Percentiles rank a stretch among this genome's conserved stretches.
Conservation (phyloP, 163 green algal genomes). For the Prototheca stagnorum region DNA sequence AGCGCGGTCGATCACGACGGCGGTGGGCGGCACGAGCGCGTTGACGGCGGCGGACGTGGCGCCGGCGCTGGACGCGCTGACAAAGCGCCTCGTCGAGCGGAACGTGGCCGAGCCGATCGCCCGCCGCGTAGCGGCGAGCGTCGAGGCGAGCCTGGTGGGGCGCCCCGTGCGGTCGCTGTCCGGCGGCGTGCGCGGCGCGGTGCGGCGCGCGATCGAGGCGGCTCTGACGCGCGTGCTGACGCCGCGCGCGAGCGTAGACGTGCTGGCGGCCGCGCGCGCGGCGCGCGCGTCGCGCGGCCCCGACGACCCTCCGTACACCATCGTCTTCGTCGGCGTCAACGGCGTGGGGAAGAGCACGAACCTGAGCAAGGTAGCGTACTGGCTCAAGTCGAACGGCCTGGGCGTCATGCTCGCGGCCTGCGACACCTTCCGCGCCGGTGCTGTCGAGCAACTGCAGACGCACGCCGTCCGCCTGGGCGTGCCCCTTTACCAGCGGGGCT, state of each 20-base stretch:
- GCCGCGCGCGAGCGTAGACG: slow-evolving; percentile 51
- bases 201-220: slow-evolving; percentile 67
- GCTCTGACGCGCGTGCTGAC: slow-evolving; percentile 81
- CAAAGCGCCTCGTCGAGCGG: slow-evolving; percentile 86
- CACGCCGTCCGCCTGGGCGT: slow-evolving; percentile 77
- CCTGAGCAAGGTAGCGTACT: slow-evolving; percentile 88
- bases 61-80: slow-evolving; percentile 70
- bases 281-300: slow-evolving; percentile 12
- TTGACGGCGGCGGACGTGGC: slow-evolving; percentile 68
- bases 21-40: slow-evolving; percentile 65
- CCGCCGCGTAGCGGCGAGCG: slow-evolving; percentile 43
- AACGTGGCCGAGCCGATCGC: slow-evolving; percentile 97
- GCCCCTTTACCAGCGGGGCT: slow-evolving; percentile 93
- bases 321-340: slow-evolving; percentile 97
- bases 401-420: slow-evolving; percentile 86
- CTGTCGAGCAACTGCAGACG: slow-evolving; percentile 95
- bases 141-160: slow-evolving; percentile 59
- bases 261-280: slow-evolving; percentile 47
- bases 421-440: slow-evolving; percentile 89
- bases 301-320: slow-evolving; percentile 75
- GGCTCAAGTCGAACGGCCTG: slow-evolving; percentile 29
- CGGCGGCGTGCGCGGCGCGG: slow-evolving; percentile 38
- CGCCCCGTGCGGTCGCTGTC: slow-evolving; percentile 76
- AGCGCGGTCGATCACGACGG: slow-evolving; percentile 44
- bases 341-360: slow-evolving; percentile 98